These are phyloP conservation scores for Lentinus polychrous DNA, from an alignment of 1,284 basidiomycete genomes.

Conservation along the genomic window DNA sequence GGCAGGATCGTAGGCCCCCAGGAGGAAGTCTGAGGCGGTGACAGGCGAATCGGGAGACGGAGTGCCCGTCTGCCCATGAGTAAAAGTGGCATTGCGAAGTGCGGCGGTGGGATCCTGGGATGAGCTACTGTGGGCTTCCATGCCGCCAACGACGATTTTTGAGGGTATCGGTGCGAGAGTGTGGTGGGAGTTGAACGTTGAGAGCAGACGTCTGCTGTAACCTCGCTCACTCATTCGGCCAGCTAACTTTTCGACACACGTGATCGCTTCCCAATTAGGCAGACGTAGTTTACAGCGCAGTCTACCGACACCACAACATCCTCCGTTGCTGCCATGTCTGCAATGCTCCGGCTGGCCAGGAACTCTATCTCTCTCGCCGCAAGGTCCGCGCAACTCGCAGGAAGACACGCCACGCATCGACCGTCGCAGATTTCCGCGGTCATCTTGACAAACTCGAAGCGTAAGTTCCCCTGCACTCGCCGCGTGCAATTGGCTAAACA, in stretches of 20 bases:
- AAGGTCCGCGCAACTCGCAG: background rate
- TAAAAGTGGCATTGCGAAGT: constrained; percentile 51
- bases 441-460: constrained; percentile 4
- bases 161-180: background rate
- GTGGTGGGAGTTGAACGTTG: too few relatives aligned
- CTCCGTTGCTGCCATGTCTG: constrained; percentile 1
- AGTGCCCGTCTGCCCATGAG: constrained; percentile 32
- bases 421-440: background rate
- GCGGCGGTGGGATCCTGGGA: constrained; percentile 41
- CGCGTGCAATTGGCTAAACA: constrained; percentile 10
- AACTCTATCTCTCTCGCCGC: background rate
- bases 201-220: too few relatives aligned
- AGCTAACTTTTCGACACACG: too few relatives aligned
- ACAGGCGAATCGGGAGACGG: constrained; percentile 34
- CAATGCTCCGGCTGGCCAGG: background rate
- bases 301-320: too few relatives aligned
- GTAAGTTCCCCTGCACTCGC: constrained; percentile 11
- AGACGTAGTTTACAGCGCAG: too few relatives aligned
- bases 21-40: constrained; percentile 79
- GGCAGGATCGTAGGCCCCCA: constrained; percentile 81
- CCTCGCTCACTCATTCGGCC: too few relatives aligned
- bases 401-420: background rate
- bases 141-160: constrained; percentile 1
- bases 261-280: too few relatives aligned
- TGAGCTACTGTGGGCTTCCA: constrained; percentile 10